A percentile compares a stretch with the other conserved stretches of the same genome.
These are phyloP conservation scores for Cutaneotrichosporon cutaneum DNA, from an alignment of 1,284 basidiomycete species.

Conservation along the genomic window DNA sequence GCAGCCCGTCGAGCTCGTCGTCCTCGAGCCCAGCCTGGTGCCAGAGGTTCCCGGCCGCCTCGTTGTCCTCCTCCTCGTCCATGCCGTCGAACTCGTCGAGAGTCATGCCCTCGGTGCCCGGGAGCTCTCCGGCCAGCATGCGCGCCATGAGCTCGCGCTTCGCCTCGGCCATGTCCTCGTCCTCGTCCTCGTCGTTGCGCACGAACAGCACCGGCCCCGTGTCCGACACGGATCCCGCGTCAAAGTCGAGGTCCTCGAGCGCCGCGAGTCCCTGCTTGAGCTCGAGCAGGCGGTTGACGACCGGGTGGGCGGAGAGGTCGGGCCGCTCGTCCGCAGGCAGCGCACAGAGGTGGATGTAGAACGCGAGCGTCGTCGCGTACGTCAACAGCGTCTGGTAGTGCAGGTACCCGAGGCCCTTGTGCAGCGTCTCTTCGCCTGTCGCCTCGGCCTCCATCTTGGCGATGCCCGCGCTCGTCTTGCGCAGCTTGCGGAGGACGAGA, in stretches of 20 bases:
- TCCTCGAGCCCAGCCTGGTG: constrained; percentile 43
- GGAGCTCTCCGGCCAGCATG: constrained; percentile 24
- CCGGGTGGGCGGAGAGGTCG: constrained; percentile 70
- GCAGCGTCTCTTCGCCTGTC: constrained; percentile 41
- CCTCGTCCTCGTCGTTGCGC: constrained; percentile 41
- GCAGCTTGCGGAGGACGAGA: constrained; percentile 52
- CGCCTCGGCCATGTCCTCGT: constrained; percentile 30
- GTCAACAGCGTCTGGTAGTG: constrained; percentile 72
- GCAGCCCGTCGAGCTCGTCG: constrained; percentile 44
- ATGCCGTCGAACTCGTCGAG: constrained; percentile 9
- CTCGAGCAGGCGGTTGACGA: constrained; percentile 75
- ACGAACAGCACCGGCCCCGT: constrained; percentile 46
- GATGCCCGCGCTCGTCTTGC: constrained; percentile 50
- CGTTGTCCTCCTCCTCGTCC: constrained; percentile 24
- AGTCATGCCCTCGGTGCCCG: constrained; percentile 19
- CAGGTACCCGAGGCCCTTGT: constrained; percentile 52
- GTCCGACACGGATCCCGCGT: constrained; percentile 56
- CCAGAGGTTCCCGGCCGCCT: constrained; percentile 40
- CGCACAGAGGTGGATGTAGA: constrained; percentile 85
- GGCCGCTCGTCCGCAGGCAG: constrained; percentile 62
- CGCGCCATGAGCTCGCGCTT: constrained; percentile 31
- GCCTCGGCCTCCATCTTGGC: constrained; percentile 40
- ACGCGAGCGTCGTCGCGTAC: constrained; percentile 86
- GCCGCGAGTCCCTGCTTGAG: constrained; percentile 80
- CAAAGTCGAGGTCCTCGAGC: constrained; percentile 78